Base-by-base conservation (phyloP, 2,329 filamentous ascomycete genomes). In the Trichoderma semiorbis region DNA sequence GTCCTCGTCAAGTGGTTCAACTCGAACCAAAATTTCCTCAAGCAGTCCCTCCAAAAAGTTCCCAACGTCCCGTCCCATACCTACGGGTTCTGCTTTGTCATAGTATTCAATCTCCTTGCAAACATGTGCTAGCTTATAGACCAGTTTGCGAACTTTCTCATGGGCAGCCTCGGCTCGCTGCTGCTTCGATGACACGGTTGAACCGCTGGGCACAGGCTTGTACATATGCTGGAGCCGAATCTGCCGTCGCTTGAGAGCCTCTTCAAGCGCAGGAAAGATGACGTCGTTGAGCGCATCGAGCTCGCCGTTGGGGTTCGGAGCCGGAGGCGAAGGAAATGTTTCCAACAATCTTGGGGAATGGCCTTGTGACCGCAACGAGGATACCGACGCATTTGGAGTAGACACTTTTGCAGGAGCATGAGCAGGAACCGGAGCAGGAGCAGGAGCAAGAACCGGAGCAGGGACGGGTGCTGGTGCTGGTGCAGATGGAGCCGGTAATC, bases 31-130 rank as follows among this genome's bases (percentile, higher is more conserved):
- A 28, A 99, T 92, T 84, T 99, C 96, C 80, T 99, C 96, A 39
- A 99, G 84, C 74, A 98, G 89, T 0, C 95, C 95, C 80, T 99
- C 96, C 8, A 98, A 82, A 76, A 98, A 97, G 1, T 93, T 93
- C 58, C 91, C 90, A 2, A 97, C 94, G 30, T 95, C 95, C 58
- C 93, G 91, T 0, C 94, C 95, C 95, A 98, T 98, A 1, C 94
- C 94, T 12, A 98, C 94, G 7, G 94, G 93, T 76, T 94, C 92
- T 57, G 91, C 89, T 79, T 92, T 92, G 81, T 99, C 96, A 81
- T 91, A 93, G 74, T 92, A 88, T 80, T 99, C 95, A 77, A 99
- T 94, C 80, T 97, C 94, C 78, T 91, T 92, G 81, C 97, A 97
- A 28, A 95, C 86, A 72, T 92, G 90, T 2, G 91, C 92, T 34